Evolutionary conservation across 176 grass and related monocot genomes (phyloP), one percentile per base, ranked within the genome.

Genomic region (Paspalum notatum): DNA sequence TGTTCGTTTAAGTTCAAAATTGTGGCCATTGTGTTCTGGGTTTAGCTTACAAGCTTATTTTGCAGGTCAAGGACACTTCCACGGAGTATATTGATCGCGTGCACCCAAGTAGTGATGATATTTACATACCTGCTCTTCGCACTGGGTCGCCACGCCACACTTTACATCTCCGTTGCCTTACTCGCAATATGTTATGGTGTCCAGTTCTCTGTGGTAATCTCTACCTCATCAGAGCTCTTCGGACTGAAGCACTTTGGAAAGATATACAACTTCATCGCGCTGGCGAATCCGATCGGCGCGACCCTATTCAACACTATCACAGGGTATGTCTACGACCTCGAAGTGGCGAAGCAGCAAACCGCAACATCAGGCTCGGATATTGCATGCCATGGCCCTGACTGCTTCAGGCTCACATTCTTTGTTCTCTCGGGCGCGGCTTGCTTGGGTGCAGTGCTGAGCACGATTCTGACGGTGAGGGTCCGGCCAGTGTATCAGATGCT

Each of bases 161-260:
- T 98, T n/a, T 81, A 89, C 26, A 26, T 81, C 4, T 93, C 86
- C 9, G 75, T 86, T 20, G 84, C 88, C 37, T 69, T 91, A 52
- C 86, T 98, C 49, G 95, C 86, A 5, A 69, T 93, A 71, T 98
- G 92, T 54, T 98, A 76, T 17, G 95, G 95, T 26, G 84, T 74
- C 71, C 88, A 95, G 39, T 93, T 93, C 84, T 91, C 90, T 0
- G 92, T 89, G 40, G 87, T 93, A 60, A 86, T 98, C 37, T 93
- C 92, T 15, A 93, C 90, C n/a, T 87, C 92, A 41, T 98, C 95
- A 0, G 95, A 95, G 71, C 82, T 98, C 18, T 98, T 98, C 3
- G 95, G 95, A 16, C 44, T 98, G 52, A 98, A 98, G 84, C 92
- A 98, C 18, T 98, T 91, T 0, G 95, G 95, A 15, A 82, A 94